Conservation (phyloP, 176 grass and related monocot genomes). For the Themeda triandra region DNA sequence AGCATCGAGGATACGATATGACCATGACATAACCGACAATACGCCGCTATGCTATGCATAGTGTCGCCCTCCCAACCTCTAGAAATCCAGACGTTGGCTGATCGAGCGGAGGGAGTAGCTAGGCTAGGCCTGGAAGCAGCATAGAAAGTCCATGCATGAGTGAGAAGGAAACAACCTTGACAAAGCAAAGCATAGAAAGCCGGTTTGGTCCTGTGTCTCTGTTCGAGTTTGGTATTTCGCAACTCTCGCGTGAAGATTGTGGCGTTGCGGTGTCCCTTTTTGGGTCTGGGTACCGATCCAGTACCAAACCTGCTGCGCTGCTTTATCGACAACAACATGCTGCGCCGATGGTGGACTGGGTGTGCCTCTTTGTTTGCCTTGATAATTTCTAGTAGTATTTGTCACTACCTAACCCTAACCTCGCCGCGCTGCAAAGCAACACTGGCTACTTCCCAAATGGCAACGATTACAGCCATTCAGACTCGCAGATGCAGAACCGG, state of each 20-base stretch:
- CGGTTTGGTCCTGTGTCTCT: slow-evolving; percentile 31
- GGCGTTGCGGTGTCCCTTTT: slow-evolving; percentile 32
- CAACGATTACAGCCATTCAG: too few species aligned
- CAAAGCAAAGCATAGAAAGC: background rate
- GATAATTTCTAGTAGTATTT: too few species aligned
- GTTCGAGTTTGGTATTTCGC: slow-evolving; percentile 36
- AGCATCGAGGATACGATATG: background rate
- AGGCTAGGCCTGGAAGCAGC: background rate
- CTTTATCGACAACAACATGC: slow-evolving; percentile 12
- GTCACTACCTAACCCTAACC: too few species aligned
- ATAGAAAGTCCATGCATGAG: background rate
- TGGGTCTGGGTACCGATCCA: background rate
- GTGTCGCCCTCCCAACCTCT: background rate
- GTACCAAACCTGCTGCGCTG: slow-evolving; percentile 1
- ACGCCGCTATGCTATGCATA: background rate
- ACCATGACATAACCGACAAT: background rate
- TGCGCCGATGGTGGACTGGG: background rate
- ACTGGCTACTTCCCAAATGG: too few species aligned
- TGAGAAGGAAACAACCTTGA: background rate
- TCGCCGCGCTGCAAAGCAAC: too few species aligned
- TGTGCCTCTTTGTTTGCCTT: too few species aligned
- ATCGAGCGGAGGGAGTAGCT: too few species aligned
- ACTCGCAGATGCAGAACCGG: too few species aligned
- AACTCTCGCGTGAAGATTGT: slow-evolving; percentile 38
- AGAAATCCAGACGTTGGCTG: background rate